These are phyloP conservation scores for Metahyphopichia silvanorum DNA, from an alignment of 805 yeast genomes.

Conservation along the genomic window DNA sequence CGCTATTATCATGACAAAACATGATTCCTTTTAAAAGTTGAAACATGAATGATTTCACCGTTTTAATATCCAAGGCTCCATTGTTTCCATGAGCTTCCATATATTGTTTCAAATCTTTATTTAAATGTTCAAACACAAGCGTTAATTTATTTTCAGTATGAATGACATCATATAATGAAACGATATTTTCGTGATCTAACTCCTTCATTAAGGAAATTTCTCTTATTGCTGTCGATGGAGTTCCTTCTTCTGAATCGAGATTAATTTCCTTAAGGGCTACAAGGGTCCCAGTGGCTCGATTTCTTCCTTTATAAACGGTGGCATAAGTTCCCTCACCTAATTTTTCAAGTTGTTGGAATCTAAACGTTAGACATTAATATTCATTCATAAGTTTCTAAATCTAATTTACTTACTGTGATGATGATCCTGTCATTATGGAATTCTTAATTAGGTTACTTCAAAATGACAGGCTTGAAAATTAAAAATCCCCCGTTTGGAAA, in stretches of 20 bases:
- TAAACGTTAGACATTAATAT: no score
- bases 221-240: conserved; percentile 96
- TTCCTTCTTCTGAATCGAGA: conserved; percentile 95
- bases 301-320: conserved; percentile 94
- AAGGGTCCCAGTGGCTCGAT: conserved; percentile 78
- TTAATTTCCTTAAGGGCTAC: conserved; percentile 96
- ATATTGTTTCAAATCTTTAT: conserved; percentile 87
- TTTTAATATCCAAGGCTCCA: conserved; percentile 69
- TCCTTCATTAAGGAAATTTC: conserved; percentile 96
- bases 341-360: conserved; percentile 65
- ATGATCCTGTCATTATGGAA: conserved; percentile 36
- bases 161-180: conserved; percentile 89
- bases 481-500: no score
- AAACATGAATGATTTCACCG: conserved; percentile 89
- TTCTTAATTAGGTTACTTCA: background rate
- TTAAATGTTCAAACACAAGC: conserved; percentile 89
- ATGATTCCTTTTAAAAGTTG: conserved; percentile 87
- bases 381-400: no score
- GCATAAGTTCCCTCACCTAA: conserved; percentile 97
- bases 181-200: conserved; percentile 87
- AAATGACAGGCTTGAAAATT: no score
- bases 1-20: conserved; percentile 82
- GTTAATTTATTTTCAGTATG: conserved; percentile 96
- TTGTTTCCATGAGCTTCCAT: conserved; percentile 83
- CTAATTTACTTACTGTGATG: conserved; percentile 38